Evolutionary conservation across 2,329 filamentous ascomycete species (phyloP).

Genomic region (Zalaria obscura): DNA sequence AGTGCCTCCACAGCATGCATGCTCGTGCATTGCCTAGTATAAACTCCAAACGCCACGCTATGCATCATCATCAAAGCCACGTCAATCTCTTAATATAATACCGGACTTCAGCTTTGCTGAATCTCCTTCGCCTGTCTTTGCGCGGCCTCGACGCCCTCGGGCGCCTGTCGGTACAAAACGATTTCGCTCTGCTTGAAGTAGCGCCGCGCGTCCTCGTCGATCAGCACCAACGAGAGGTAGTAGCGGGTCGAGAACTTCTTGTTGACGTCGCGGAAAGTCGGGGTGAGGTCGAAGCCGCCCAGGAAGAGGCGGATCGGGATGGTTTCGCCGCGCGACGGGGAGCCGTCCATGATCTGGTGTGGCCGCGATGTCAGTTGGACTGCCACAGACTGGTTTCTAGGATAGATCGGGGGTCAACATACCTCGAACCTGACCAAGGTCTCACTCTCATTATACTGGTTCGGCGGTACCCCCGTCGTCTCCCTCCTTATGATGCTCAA

Average conservation of each 20-base stretch:
- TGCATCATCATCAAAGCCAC: not conserved
- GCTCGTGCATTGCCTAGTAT: no score
- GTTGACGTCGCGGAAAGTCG: constrained; percentile 97
- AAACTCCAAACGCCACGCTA: not conserved
- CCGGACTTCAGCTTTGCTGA: constrained; percentile 16
- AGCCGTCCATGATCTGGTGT: constrained; percentile 91
- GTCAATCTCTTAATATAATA: not conserved
- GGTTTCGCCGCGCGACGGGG: constrained; percentile 84
- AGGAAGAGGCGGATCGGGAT: constrained; percentile 96
- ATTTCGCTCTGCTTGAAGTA: constrained; percentile 99
- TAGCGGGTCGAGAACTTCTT: constrained; percentile 99
- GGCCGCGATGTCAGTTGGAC: not conserved
- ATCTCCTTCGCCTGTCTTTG: constrained; percentile 32
- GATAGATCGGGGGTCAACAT: constrained; percentile 11
- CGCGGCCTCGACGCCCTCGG: constrained; percentile 33
- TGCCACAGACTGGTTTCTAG: no score
- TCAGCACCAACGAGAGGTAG: constrained; percentile 74
- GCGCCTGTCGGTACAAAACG: constrained; percentile 74
- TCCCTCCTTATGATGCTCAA: constrained; percentile 92
- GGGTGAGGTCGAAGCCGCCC: constrained; percentile 91
- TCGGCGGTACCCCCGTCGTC: constrained; percentile 89
- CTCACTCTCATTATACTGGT: constrained; percentile 99
- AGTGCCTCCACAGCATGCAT: no score
- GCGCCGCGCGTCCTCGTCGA: constrained; percentile 64
- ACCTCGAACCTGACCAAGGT: constrained; percentile 94